Percentiles rank a stretch among this genome's conserved stretches.
phyloP scores from a whole-genome alignment of 2,329 filamentous ascomycete species.

The Boeremia exigua region DNA sequence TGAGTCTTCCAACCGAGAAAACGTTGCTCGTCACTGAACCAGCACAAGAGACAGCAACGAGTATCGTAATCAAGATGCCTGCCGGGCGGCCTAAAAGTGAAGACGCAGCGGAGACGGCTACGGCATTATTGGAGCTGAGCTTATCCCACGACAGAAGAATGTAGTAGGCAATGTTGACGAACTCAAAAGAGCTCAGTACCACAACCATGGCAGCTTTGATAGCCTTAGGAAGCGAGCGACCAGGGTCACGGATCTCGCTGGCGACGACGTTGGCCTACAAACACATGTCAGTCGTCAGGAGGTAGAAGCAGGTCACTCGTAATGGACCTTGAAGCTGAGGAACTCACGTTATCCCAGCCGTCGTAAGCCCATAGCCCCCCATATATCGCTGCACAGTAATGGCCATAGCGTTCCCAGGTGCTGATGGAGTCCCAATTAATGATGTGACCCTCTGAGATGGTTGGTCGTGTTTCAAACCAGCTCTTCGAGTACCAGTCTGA shows the following conservation, averaged over 20 bases:
- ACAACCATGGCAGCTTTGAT: constrained; percentile 67
- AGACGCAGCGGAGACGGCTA: constrained; percentile 62
- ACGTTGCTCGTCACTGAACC: constrained; percentile 68
- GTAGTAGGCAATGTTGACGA: constrained; percentile 68
- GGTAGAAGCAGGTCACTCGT: neutral
- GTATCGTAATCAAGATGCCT: constrained; percentile 60
- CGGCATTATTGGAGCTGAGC: constrained; percentile 65
- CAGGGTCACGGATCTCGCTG: constrained; percentile 46
- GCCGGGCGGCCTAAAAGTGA: constrained; percentile 60
- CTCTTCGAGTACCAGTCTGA: constrained; percentile 51
- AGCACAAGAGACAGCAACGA: constrained; percentile 67
- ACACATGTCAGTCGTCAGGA: neutral
- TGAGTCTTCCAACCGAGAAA: constrained; percentile 67
- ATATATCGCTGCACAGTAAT: constrained; percentile 67
- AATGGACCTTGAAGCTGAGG: neutral
- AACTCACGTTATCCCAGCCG: constrained; percentile 68
- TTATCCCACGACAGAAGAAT: constrained; percentile 66
- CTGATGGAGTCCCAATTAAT: constrained; percentile 51
- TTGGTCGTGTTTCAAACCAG: constrained; percentile 64
- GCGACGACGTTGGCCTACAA: constrained; percentile 47
- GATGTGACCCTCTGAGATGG: constrained; percentile 51
- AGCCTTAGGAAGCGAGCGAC: constrained; percentile 59
- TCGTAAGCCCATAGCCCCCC: constrained; percentile 70
- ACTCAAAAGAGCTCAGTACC: constrained; percentile 65
- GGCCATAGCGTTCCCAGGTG: constrained; percentile 65